phyloP scores from a whole-genome alignment of 495 filamentous ascomycete species.

The Acidomyces sp. region DNA sequence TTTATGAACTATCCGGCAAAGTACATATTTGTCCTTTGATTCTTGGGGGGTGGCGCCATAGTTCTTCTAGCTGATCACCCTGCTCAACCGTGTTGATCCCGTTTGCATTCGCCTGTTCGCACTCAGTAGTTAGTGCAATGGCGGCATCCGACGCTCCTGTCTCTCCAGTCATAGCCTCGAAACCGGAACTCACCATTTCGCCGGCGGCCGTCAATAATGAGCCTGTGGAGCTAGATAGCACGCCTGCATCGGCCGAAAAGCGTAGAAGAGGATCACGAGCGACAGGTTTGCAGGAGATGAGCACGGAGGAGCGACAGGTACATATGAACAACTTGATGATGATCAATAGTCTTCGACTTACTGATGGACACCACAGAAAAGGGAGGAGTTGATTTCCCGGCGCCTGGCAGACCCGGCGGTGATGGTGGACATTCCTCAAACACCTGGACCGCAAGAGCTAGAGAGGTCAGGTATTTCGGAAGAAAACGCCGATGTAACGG shows the following conservation, averaged over 20 bases:
- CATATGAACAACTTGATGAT: neutral
- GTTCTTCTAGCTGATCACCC: no score
- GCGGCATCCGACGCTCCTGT: constrained; percentile 7
- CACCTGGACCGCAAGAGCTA: constrained; percentile 26
- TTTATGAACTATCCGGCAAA: no score
- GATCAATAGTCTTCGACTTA: neutral
- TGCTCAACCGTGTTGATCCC: no score
- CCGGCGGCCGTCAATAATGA: constrained; percentile 24
- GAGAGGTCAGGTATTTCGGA: constrained; percentile 19
- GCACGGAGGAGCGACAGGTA: constrained; percentile 22
- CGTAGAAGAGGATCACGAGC: constrained; percentile 5
- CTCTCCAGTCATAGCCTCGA: constrained; percentile 8
- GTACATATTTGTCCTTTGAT: no score
- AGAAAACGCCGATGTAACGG: constrained; percentile 14
- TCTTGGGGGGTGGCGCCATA: no score
- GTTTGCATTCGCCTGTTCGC: no score
- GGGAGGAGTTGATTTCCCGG: constrained; percentile 19
- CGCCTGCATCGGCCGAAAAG: constrained; percentile 16
- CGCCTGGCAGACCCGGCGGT: constrained; percentile 26
- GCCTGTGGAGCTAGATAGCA: constrained; percentile 28
- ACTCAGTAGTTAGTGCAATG: no score
- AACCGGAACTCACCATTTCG: constrained; percentile 11
- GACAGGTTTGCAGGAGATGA: constrained; percentile 16
- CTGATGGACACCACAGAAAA: constrained; percentile 17
- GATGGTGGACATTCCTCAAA: constrained; percentile 27